Evolutionary conservation across 495 filamentous ascomycete genomes (phyloP).

Genomic region (Aspergillus sparsus): DNA sequence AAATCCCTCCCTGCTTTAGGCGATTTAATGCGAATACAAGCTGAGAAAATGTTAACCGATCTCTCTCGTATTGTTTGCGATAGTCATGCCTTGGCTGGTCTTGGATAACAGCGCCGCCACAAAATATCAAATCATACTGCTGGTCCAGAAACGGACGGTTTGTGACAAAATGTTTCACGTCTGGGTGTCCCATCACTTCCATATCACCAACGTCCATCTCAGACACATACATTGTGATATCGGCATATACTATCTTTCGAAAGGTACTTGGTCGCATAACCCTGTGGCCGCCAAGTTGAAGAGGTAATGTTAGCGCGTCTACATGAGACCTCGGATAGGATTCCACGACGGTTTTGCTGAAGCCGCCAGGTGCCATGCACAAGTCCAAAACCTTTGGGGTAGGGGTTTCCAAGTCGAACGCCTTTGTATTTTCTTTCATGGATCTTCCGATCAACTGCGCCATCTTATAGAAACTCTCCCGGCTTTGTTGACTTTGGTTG

Average conservation of each 20-base stretch:
- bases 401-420: not conserved
- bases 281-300: not conserved
- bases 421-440: not conserved
- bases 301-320: not conserved
- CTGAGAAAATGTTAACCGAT: not conserved
- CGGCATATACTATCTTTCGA: not conserved
- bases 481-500: not conserved
- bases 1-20: not conserved
- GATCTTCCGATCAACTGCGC: not conserved
- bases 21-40: not conserved
- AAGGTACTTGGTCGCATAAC: not conserved
- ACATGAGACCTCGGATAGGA: not conserved
- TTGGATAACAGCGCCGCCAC: constrained; percentile 1
- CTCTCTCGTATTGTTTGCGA: not conserved
- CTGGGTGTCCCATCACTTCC: not conserved
- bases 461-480: not conserved
- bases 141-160: not conserved
- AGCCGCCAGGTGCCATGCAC: constrained; percentile 9
- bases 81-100: not conserved
- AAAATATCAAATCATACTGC: constrained; percentile 9
- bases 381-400: not conserved
- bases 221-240: constrained; percentile 5
- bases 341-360: not conserved
- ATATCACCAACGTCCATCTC: constrained; percentile 1
- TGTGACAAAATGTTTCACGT: not conserved